Evolutionary conservation across 176 grass and related monocot genomes (phyloP).

Genomic region (Bromus sterilis): DNA sequence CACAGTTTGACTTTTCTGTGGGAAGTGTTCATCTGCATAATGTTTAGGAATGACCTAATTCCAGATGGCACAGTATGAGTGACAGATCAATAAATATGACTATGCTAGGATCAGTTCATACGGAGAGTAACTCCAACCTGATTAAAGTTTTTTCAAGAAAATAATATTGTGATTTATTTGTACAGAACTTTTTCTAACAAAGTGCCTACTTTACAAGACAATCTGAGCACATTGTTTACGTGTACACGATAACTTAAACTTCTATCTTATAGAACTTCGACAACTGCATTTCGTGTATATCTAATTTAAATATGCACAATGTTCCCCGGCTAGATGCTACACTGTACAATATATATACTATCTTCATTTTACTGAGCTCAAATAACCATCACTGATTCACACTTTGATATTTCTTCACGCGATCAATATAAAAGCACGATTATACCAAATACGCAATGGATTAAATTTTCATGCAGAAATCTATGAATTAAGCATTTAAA

Average conservation of each 20-base stretch:
- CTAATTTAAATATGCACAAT: neutral
- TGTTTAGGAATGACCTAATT: slow-evolving; percentile 25
- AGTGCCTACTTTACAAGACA: neutral
- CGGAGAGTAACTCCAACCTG: neutral
- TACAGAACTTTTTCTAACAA: neutral
- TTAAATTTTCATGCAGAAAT: neutral
- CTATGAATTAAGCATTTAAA: neutral
- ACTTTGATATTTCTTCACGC: neutral
- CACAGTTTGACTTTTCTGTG: neutral
- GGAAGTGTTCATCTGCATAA: slow-evolving; percentile 19
- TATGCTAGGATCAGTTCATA: neutral
- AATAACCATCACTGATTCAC: neutral
- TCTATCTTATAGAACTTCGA: neutral
- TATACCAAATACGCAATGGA: neutral
- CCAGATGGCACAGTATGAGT: neutral
- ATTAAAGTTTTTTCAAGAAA: neutral
- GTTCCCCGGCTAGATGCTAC: neutral
- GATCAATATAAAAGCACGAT: neutral
- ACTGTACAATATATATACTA: neutral
- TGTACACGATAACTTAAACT: neutral
- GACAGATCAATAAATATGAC: neutral
- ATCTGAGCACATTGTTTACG: neutral
- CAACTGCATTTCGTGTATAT: neutral
- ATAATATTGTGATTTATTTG: neutral
- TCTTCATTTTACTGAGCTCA: neutral